Percentiles rank a stretch among this genome's conserved stretches.
Conservation (phyloP, 1,284 basidiomycete genomes). For the Kalmanozyma brasiliensis region DNA sequence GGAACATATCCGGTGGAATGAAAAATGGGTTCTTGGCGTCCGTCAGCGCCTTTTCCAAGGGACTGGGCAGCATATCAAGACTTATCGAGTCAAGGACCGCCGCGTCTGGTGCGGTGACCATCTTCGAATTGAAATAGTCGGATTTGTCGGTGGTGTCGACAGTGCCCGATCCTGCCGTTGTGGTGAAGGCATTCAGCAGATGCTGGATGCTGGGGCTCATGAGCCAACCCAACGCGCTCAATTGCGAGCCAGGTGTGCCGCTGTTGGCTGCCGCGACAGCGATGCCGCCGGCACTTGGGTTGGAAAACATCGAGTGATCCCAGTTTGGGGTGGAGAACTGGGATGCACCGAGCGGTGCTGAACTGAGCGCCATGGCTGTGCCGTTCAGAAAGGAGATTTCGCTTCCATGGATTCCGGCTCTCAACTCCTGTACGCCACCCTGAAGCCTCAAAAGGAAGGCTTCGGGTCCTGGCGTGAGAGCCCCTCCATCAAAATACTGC, state of each 20-base stretch:
- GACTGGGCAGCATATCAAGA: constrained; percentile 14
- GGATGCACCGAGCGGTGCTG: constrained; percentile 23
- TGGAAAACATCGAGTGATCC: constrained; percentile 42
- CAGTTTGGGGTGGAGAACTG: constrained; percentile 42
- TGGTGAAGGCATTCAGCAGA: constrained; percentile 46
- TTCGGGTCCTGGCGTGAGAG: constrained; percentile 59
- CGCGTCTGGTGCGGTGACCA: constrained; percentile 7
- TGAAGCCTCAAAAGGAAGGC: constrained; percentile 58
- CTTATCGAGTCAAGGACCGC: constrained; percentile 14
- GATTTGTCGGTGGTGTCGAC: constrained; percentile 32
- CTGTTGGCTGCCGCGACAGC: constrained; percentile 25
- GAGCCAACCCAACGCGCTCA: constrained; percentile 53
- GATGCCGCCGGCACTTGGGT: constrained; percentile 25
- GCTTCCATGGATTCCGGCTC: constrained; percentile 55
- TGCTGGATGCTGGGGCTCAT: constrained; percentile 59
- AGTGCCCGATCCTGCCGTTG: constrained; percentile 29
- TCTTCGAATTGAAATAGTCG: constrained; percentile 49
- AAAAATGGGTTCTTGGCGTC: constrained; percentile 58
- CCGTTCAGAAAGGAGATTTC: constrained; percentile 52
- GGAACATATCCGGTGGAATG: constrained; percentile 55
- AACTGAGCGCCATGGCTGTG: constrained; percentile 29
- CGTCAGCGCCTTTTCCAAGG: constrained; percentile 50
- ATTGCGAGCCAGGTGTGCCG: constrained; percentile 26
- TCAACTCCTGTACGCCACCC: constrained; percentile 57
- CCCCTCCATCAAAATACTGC: constrained; percentile 57